Base-by-base conservation (phyloP, 345 rosid species). In the Raphanus sativus region DNA sequence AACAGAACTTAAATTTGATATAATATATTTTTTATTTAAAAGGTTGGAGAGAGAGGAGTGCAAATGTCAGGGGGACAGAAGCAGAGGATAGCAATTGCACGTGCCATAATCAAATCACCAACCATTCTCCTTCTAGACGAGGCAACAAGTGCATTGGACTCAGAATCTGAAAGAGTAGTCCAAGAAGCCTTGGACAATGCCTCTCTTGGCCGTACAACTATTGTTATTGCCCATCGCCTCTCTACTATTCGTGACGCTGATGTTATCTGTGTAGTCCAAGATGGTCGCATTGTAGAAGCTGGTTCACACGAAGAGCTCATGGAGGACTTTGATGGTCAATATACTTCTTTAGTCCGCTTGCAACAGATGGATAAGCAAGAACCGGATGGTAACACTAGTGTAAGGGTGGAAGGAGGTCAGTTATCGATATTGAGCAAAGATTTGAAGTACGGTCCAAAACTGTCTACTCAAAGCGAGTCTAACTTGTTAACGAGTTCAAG, bases 71-170 rank as follows among this genome's bases (percentile, higher is more conserved):
- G 62, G 13, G 30, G 62, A 8, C 62, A 56, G 62, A 56, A 56
- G 6, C 62, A 56, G 62, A 56, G 62, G 29, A 9, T 56, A 0
- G 62, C 62, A 24, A 56, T 56, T 8, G 61, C 97, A 2, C 84
- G 97, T 69, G 96, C 96, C 0, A 88, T 92, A 42, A 92, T 92
- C 17, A 92, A 89, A 81, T 84, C 89, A 78, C 98, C 94, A 0
- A 71, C 85, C 36, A 85, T 92, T 33, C 87, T 92, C 8, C 69
- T 92, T 13, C 86, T 92, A 4, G 98, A 92, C 6, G 98, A 94
- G 79, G 97, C 97, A 21, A 91, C 97, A 13, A 94, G 96, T 36
- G 96, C 98, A 1, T 88, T 91, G 1, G 98, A 94, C 58, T 93
- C 94, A 0, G 93, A 94, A 78, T 94, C 98, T 0, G 97, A 91